A percentile compares a stretch with the other conserved stretches of the same genome.
phyloP scores from a whole-genome alignment of 148 eudicot genomes.

The Rhododendron simsii region DNA sequence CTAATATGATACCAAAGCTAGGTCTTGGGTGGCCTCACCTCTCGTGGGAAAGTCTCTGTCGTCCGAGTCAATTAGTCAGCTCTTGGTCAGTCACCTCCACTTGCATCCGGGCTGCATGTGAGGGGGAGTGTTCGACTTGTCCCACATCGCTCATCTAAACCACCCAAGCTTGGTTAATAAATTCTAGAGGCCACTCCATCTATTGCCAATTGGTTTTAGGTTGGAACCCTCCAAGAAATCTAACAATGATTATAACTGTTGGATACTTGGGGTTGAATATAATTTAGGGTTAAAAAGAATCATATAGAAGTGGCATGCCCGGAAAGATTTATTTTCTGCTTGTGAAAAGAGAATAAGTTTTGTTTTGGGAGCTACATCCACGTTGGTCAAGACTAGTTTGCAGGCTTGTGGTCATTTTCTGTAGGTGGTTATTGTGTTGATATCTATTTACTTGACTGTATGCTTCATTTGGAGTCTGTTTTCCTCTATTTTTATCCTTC shows the following conservation, averaged over 20 bases:
- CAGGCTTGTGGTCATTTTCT: background rate
- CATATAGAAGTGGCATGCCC: background rate
- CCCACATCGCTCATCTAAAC: too few relatives aligned
- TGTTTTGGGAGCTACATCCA: background rate
- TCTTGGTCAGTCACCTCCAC: too few relatives aligned
- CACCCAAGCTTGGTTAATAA: too few relatives aligned
- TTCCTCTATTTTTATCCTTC: background rate
- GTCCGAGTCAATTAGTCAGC: too few relatives aligned
- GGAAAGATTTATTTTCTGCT: background rate
- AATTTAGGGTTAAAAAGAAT: background rate
- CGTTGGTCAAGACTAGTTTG: background rate
- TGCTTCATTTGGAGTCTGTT: background rate
- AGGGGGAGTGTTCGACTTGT: too few relatives aligned
- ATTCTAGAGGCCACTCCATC: too few relatives aligned
- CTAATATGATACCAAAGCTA: too few relatives aligned
- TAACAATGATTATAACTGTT: background rate
- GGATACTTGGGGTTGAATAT: background rate
- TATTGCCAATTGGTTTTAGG: too few relatives aligned
- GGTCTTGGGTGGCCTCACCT: too few relatives aligned
- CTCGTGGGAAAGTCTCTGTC: too few relatives aligned
- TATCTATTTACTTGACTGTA: background rate
- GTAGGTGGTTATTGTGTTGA: background rate
- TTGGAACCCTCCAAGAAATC: too few relatives aligned
- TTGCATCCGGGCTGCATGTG: too few relatives aligned
- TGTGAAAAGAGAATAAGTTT: background rate